Percentiles rank a stretch among this genome's conserved stretches.
Conservation (phyloP, 2,329 filamentous ascomycete genomes). For the Dactylonectria macrodidyma region DNA sequence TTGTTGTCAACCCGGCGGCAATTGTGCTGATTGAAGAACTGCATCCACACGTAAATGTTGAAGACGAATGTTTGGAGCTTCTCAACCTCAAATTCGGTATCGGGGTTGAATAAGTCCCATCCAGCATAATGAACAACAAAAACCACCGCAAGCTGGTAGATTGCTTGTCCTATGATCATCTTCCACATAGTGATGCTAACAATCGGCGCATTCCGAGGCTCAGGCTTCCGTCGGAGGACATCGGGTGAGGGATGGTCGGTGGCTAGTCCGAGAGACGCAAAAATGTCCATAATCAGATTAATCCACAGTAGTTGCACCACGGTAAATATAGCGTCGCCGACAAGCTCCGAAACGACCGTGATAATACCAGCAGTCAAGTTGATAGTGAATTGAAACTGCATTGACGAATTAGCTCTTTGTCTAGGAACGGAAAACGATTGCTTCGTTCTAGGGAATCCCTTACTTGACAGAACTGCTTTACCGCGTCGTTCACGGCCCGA, state of each 20-base stretch:
- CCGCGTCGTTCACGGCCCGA: conserved; percentile 77
- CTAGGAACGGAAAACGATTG: not conserved
- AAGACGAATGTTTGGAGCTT: conserved; percentile 78
- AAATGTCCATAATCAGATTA: conserved; percentile 80
- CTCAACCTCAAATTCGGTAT: conserved; percentile 52
- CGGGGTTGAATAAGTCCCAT: conserved; percentile 68
- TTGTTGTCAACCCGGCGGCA: conserved; percentile 87
- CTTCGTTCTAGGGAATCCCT: conserved; percentile 4
- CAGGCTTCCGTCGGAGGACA: conserved; percentile 68
- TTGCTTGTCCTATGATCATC: conserved; percentile 74
- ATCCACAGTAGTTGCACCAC: conserved; percentile 79
- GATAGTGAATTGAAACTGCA: conserved; percentile 76
- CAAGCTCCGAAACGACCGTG: conserved; percentile 75
- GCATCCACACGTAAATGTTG: conserved; percentile 92
- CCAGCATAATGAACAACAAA: conserved; percentile 75
- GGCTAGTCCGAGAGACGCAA: conserved; percentile 75
- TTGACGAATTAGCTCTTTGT: conserved; percentile 16
- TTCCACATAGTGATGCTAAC: conserved; percentile 78
- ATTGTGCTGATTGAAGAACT: conserved; percentile 88
- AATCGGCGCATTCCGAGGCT: conserved; percentile 77
- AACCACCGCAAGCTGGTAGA: conserved; percentile 72
- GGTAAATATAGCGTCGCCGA: conserved; percentile 71
- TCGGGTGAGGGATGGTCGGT: conserved; percentile 73
- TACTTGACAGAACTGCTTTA: conserved; percentile 77
- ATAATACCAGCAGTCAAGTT: conserved; percentile 78